phyloP scores from a whole-genome alignment of 352 stramenopile genomes.

The Globisporangium megalacanthum region DNA sequence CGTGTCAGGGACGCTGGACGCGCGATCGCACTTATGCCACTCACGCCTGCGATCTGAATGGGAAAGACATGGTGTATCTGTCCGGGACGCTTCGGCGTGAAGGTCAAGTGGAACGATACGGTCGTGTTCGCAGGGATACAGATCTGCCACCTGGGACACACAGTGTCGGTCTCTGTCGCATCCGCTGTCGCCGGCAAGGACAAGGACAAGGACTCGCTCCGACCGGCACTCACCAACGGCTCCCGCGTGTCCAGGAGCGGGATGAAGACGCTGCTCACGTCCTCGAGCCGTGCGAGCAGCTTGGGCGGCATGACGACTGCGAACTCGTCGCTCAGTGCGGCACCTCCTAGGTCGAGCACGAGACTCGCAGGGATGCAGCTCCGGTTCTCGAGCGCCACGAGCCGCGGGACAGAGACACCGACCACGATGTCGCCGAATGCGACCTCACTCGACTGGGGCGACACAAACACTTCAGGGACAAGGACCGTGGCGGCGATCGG shows the following conservation, averaged over 20 bases:
- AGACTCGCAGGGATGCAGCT: conserved; percentile 75
- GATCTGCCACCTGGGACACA: conserved; percentile 65
- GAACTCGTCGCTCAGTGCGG: conserved; percentile 55
- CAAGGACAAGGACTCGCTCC: not conserved
- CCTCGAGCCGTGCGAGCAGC: conserved; percentile 52
- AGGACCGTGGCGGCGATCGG: conserved; percentile 60
- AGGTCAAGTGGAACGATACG: conserved; percentile 70
- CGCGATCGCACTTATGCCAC: conserved; percentile 12
- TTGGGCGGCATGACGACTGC: conserved; percentile 42
- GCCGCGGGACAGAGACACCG: conserved; percentile 53
- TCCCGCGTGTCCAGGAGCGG: conserved; percentile 29
- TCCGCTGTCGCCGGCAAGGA: not conserved
- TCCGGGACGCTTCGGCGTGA: conserved; percentile 41
- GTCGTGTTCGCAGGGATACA: conserved; percentile 59
- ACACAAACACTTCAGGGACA: conserved; percentile 74
- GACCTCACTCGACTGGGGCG: conserved; percentile 19
- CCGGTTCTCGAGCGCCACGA: conserved; percentile 75
- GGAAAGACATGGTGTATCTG: conserved; percentile 56
- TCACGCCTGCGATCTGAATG: conserved; percentile 65
- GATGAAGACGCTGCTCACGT: conserved; percentile 79
- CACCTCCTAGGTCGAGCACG: conserved; percentile 57
- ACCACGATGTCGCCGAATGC: conserved; percentile 85
- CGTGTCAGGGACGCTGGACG: conserved; percentile 29
- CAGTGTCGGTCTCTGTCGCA: conserved; percentile 11
- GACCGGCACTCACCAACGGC: too few species aligned